Base-by-base conservation (phyloP, 495 filamentous ascomycete species). In the Entonaema liquescens region DNA sequence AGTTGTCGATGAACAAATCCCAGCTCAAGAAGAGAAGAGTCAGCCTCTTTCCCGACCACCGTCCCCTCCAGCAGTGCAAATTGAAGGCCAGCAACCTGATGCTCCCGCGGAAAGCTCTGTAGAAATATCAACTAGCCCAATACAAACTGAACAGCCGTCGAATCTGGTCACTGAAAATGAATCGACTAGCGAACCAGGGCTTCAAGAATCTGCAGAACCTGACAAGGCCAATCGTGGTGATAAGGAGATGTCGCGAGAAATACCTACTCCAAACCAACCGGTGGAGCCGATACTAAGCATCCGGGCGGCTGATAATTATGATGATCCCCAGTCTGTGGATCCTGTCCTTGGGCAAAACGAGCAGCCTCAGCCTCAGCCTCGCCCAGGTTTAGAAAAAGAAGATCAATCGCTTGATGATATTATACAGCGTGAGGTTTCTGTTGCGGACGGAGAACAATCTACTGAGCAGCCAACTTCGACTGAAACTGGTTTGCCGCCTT, bases 371-470 rank as follows among this genome's bases (percentile, higher is more conserved):
- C 5, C 42, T n/a, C 33, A 17, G 54, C 21, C 42, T 13, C 28
- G 59, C 33, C 40, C 42, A 52, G 28, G 49, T 62, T 26, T 28
- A 25, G 65, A 52, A 25, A 62, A 52, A 56, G 65, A 66, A 19
- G 33, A 15, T 11, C 57, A 66, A 49, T 53, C 47, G 21, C 57
- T 17, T 47, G 29, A 55, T n/a, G 64, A 56, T 25, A 44, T 25
- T 57, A 15, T 47, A 56, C 40, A 69, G 19, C 29, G 35, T 55
- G 61, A 28, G 36, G 35, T 28, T 44, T 53, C 56, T 55, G 57
- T 59, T 25, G 17, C 47, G 19, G 61, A 62, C 28, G 50, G 65
- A 36, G 42, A 65, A 50, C 49, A 72, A 68, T 54, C 68, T 52
- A 62, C 62, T 33, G 62, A 15, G 38, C 55, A 59, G 26, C 61